Conservation (phyloP, 2,329 filamentous ascomycete genomes). For the Cytospora leucostoma region DNA sequence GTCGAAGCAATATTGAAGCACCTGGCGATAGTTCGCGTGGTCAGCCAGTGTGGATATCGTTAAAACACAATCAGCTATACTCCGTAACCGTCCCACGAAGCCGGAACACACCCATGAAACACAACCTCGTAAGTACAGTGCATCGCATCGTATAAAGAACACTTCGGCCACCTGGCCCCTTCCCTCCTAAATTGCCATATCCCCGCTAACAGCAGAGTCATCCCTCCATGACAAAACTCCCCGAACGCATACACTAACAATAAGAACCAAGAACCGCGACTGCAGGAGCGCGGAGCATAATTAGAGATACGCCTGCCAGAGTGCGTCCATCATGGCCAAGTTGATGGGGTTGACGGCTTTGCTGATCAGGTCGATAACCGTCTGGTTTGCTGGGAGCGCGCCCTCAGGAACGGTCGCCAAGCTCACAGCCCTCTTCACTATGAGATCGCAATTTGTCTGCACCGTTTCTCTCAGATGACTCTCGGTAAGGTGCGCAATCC, state of each 20-base stretch:
- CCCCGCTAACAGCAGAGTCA: background rate
- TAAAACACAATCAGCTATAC: background rate
- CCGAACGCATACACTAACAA: background rate
- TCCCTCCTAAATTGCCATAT: background rate
- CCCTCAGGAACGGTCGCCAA: slow-evolving; percentile 76
- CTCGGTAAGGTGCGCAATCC: slow-evolving; percentile 59
- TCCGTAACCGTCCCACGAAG: background rate
- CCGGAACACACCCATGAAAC: slow-evolving; percentile 3
- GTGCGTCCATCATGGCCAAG: slow-evolving; percentile 80
- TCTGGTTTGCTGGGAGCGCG: slow-evolving; percentile 93
- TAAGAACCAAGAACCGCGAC: background rate
- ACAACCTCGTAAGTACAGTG: background rate
- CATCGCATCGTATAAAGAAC: background rate
- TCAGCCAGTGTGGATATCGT: slow-evolving; percentile 17
- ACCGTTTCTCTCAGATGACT: slow-evolving; percentile 67
- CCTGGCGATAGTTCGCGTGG: background rate
- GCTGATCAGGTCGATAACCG: slow-evolving; percentile 91
- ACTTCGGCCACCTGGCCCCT: background rate
- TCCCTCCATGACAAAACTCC: slow-evolving; percentile 2
- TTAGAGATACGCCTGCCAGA: slow-evolving; percentile 97
- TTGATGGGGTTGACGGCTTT: slow-evolving; percentile 91
- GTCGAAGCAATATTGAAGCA: background rate
- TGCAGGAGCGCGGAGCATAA: background rate
- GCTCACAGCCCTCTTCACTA: slow-evolving; percentile 86
- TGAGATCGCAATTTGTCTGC: slow-evolving; percentile 75